Evolutionary conservation across 2,329 filamentous ascomycete genomes (phyloP).

Genomic region (Colletotrichum neosansevieriae): DNA sequence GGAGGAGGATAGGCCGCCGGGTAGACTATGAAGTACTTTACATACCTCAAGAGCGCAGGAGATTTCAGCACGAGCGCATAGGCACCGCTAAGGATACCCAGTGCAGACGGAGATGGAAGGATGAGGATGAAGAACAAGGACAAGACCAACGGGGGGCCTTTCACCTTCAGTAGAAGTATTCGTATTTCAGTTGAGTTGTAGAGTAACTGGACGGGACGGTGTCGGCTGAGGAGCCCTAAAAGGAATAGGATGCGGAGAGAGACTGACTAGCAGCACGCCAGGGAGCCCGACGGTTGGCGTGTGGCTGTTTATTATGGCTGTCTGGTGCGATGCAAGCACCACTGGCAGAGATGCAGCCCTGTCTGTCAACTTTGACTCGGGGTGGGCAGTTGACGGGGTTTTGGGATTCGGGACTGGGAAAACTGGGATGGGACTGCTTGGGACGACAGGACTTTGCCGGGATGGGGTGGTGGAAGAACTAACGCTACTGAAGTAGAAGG

Average conservation of each 20-base stretch:
- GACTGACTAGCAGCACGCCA: slow-evolving; percentile 32
- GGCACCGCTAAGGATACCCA: not conserved
- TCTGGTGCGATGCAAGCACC: slow-evolving; percentile 32
- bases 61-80: not conserved
- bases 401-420: not conserved
- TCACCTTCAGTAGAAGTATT: too few species aligned
- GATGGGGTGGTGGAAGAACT: not conserved
- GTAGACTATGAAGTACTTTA: too few species aligned
- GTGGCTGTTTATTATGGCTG: slow-evolving; percentile 27
- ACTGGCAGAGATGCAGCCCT: slow-evolving; percentile 33
- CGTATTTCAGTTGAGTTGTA: not conserved
- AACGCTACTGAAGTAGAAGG: not conserved
- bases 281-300: slow-evolving; percentile 25
- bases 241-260: slow-evolving; percentile 34
- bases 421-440: not conserved
- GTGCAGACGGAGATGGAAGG: too few species aligned
- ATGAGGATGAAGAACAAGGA: too few species aligned
- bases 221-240: slow-evolving; percentile 33
- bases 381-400: not conserved
- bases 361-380: slow-evolving; percentile 21
- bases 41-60: not conserved
- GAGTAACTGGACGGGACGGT: slow-evolving; percentile 24
- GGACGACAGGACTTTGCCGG: not conserved
- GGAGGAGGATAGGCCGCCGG: too few species aligned
- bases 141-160: too few species aligned